These are phyloP conservation scores for Oropetium thomaeum DNA, from an alignment of 176 grass and related monocot species.

Conservation along the genomic window DNA sequence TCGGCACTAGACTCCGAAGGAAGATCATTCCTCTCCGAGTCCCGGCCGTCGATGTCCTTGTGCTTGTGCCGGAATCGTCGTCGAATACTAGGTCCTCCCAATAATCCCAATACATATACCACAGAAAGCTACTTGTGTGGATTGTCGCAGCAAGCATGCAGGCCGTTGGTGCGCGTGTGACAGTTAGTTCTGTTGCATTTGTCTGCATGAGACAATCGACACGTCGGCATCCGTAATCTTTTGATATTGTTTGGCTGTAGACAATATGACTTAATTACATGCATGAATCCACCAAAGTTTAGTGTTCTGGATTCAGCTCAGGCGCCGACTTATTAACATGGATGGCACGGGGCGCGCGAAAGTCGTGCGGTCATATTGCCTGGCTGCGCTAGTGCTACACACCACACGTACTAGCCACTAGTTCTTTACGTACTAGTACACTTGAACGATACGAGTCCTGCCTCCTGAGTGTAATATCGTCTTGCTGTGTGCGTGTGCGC, in stretches of 20 bases:
- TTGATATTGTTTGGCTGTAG: not conserved
- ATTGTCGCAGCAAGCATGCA: no score
- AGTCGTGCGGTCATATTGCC: no score
- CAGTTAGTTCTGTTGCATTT: slow-evolving; percentile 22
- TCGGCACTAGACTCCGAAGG: slow-evolving; percentile 31
- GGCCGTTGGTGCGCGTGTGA: slow-evolving; percentile 25
- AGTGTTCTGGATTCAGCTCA: not conserved
- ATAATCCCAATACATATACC: no score
- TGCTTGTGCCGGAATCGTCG: no score
- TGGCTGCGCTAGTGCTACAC: no score
- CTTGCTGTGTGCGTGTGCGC: no score
- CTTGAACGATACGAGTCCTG: no score
- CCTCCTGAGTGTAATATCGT: no score
- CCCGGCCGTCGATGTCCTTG: not conserved
- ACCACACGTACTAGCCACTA: no score
- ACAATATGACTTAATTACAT: not conserved
- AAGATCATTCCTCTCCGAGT: not conserved
- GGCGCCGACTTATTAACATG: no score
- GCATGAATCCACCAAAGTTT: not conserved
- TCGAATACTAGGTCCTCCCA: not conserved
- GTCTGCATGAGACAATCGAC: slow-evolving; percentile 12
- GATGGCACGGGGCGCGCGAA: no score
- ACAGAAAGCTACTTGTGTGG: slow-evolving; percentile 25
- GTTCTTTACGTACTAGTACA: no score
- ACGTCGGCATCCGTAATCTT: slow-evolving; percentile 9